Base-by-base conservation (phyloP, 1,139 yeast species). In the Candida freyschussii region DNA sequence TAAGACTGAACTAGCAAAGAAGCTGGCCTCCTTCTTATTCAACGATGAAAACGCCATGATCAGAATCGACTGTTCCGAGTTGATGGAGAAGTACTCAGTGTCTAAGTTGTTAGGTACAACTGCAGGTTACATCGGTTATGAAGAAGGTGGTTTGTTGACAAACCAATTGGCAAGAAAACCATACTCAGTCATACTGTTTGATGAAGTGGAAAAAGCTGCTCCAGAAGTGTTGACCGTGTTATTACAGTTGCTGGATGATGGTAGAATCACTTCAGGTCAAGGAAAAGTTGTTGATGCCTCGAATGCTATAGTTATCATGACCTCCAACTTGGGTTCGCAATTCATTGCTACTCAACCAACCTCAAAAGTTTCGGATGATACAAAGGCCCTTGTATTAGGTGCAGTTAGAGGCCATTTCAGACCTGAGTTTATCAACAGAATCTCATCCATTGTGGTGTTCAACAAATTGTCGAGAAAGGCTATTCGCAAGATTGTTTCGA, bases 161-260 rank as follows among this genome's bases (percentile, higher is more conserved):
- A 95, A 91, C 53, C 95, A 93, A 40, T 69, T 91, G 41, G 72
- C 86, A 41, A 76, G 96, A 56, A 79, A 83, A 44, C 98, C 99
- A 34, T 93, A 91, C 65, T 84, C 97, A 5, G 98, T 93, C 17
- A 74, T 91, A 19, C 68, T 91, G 45, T 91, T 91, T 54, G 98
- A 91, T 63, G 98, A 91, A 63, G 95, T 91, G 37, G 98, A 91
- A 56, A 91, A 91, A 63, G 99, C 98, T n/a, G 95, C 96, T 3
- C 98, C 98, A 2, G 97, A 91, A 59, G 98, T 93, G 3, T 70
- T 91, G 58, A 93, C 96, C 5, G 79, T 91, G 14, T 69, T 91
- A 52, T 69, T 91, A 50, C 98, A 91, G 59, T 76, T 91, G 60
- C 69, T 91, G 43, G 99, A 93, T 55, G 99, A 93, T 60, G 99